Base-by-base conservation (phyloP, 176 grass and related monocot species). In the Eragrostis nindensis region DNA sequence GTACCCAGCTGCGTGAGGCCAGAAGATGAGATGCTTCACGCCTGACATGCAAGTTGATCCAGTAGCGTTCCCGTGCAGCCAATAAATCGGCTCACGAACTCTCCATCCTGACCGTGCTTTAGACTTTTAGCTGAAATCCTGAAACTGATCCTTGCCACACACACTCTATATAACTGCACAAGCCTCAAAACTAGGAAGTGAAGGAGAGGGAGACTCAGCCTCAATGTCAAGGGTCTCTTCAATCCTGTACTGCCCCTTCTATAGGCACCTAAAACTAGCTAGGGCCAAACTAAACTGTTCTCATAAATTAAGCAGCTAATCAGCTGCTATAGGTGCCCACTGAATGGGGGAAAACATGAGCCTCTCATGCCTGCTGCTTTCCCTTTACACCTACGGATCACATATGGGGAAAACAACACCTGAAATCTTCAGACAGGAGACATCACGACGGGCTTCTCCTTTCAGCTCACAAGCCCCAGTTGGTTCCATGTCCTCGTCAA, bases 321-420 rank as follows among this genome's bases (percentile, higher is more conserved):
- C 21, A 65, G 0, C 16, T 49, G 44, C 1, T 11, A 48, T 15
- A 49, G 11, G 21, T 47, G 74, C 1, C 10, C 24, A 57, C 41
- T 61, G 55, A 8, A 0, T 7, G 15, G 26, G 10, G 2, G 12
- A 36, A 50, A 39, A 22, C 21, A 38, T 15, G 62, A 6, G 62
- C 76, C 65, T 41, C 54, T 62, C 54, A 71, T 78, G 44, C 15
- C 45, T 11, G 29, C 29, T 48, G n/a, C 66, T 85, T 85, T 44
- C 44, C 83, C 83, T 85, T 71, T 53, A 21, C 74, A 78, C 74
- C 74, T 71, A 77, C 65, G 66, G 62, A 85, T 78, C 74, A 85
- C 74, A 64, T 7, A 60, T 44, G 30, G n/a, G 53, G 55, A 77
- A 69, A 60, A 48, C 40, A 74, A 29, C 46, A 38, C 75, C 60